phyloP scores from a whole-genome alignment of 257 asterid species.

The Mitragyna speciosa region DNA sequence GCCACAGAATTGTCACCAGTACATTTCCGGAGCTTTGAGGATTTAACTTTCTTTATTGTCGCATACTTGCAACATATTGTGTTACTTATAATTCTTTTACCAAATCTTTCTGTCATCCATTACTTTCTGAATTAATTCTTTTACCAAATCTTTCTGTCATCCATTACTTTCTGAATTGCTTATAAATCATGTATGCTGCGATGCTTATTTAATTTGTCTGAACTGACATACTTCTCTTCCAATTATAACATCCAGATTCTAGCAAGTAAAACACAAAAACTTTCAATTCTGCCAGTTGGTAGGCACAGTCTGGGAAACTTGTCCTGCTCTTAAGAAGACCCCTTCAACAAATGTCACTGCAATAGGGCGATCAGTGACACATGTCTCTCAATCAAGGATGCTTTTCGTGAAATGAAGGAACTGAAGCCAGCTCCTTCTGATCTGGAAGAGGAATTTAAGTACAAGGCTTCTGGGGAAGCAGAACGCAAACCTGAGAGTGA shows the following conservation, averaged over 20 bases:
- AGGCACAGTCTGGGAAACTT: conserved; percentile 85
- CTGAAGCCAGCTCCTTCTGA: conserved; percentile 58
- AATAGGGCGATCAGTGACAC: conserved; percentile 83
- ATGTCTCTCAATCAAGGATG: conserved; percentile 75
- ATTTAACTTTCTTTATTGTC: too few species aligned
- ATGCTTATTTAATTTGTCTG: background rate
- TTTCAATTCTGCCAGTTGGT: conserved; percentile 69
- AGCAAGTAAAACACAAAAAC: conserved; percentile 40
- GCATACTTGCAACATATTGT: background rate
- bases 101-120: too few species aligned
- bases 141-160: background rate
- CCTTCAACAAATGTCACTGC: conserved; percentile 85
- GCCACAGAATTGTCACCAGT: too few species aligned
- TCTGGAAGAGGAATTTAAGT: conserved; percentile 32
- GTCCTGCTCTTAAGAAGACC: conserved; percentile 75
- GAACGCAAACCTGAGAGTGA: conserved; percentile 43
- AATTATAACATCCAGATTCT: conserved; percentile 47
- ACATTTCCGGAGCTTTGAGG: too few species aligned
- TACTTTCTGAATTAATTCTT: too few species aligned
- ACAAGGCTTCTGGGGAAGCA: conserved; percentile 23
- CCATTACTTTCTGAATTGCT: background rate
- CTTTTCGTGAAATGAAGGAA: conserved; percentile 86
- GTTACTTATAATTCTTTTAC: background rate
- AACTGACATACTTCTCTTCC: background rate
- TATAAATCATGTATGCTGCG: background rate